Evolutionary conservation across 2,329 filamentous ascomycete genomes (phyloP).

Genomic region (Dactylonectria estremocensis): DNA sequence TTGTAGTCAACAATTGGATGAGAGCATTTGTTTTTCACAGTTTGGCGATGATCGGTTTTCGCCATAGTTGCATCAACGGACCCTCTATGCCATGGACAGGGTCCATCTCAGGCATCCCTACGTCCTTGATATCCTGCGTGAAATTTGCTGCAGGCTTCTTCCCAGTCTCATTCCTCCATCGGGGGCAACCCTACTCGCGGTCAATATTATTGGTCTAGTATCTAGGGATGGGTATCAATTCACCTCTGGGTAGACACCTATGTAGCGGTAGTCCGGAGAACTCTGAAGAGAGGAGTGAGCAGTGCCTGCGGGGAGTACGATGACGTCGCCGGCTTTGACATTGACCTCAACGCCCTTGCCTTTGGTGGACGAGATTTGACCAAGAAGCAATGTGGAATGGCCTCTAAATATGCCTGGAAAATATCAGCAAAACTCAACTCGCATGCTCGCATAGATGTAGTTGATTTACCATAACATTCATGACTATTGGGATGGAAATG

Average conservation of each 20-base stretch:
- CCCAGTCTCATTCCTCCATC: slow-evolving; percentile 39
- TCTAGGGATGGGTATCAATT: neutral
- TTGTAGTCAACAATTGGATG: slow-evolving; percentile 17
- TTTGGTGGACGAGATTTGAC: slow-evolving; percentile 31
- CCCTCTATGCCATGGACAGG: slow-evolving; percentile 36
- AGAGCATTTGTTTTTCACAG: neutral
- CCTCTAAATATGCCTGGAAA: slow-evolving; percentile 42
- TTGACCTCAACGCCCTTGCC: slow-evolving; percentile 34
- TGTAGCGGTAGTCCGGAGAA: slow-evolving; percentile 41
- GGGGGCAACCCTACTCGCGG: slow-evolving; percentile 30
- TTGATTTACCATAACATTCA: slow-evolving; percentile 42
- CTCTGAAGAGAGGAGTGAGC: slow-evolving; percentile 39
- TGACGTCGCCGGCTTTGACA: slow-evolving; percentile 40
- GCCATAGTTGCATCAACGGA: slow-evolving; percentile 32
- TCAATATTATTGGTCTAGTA: neutral
- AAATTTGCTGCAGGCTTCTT: slow-evolving; percentile 30
- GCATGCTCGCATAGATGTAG: neutral
- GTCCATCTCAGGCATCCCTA: slow-evolving; percentile 36
- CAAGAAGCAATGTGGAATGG: slow-evolving; percentile 39
- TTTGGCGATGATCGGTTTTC: slow-evolving; percentile 22
- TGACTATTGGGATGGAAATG: slow-evolving; percentile 46
- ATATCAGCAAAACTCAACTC: neutral
- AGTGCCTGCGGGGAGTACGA: slow-evolving; percentile 42
- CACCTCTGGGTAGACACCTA: slow-evolving; percentile 43
- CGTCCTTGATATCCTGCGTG: slow-evolving; percentile 26